Evolutionary conservation across 805 yeast species (phyloP), one percentile per base, ranked within the genome.

Genomic region (Metschnikowia reukaufii): DNA sequence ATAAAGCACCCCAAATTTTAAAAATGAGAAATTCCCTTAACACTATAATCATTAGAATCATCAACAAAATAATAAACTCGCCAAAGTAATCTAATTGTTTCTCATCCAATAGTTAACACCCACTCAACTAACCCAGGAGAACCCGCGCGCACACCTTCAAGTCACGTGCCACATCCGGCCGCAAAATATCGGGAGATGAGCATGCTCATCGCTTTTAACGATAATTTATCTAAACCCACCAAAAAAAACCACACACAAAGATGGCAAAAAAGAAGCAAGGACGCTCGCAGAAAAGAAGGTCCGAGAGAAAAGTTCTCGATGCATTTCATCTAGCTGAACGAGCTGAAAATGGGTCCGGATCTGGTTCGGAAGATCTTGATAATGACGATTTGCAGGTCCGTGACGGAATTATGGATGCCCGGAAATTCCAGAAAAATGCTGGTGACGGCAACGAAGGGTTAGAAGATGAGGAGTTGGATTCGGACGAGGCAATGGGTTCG

Each of bases 401-500:
- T 12, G 71, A 64, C 42, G 76, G 77, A n/a, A 55, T 73, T 8
- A 52, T 73, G 61, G 71, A 72, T 60, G 76, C 77, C 15, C 60
- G 73, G 16, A 66, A 58, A 39, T 64, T 72, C 47, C 50, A 69
- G 36, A 61, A 61, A 27, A 52, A n/a, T n/a, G n/a, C n/a, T 15
- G 58, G 44, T 19, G 54, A 50, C 16, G 60, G 55, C 27, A 57
- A 51, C 36, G 65, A n/a, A n/a, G n/a, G 59, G 4, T 70, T 80
- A 52, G 80, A 72, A 39, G 86, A 82, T 57, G 87, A 82, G 59
- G 87, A 86, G 50, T 70, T 86, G 38, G 88, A 85, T 57, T 88
- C 96, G 0, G 97, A 90, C 63, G 96, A 86, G 57, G 96, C 96
- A 0, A 67, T 88, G 49, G 96, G 94, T 0, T 84, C 94, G 0